Percentiles rank a stretch among this genome's conserved stretches.
Evolutionary conservation across 1,139 yeast genomes (phyloP).

Genomic region (Yamadazyma buinensis): DNA sequence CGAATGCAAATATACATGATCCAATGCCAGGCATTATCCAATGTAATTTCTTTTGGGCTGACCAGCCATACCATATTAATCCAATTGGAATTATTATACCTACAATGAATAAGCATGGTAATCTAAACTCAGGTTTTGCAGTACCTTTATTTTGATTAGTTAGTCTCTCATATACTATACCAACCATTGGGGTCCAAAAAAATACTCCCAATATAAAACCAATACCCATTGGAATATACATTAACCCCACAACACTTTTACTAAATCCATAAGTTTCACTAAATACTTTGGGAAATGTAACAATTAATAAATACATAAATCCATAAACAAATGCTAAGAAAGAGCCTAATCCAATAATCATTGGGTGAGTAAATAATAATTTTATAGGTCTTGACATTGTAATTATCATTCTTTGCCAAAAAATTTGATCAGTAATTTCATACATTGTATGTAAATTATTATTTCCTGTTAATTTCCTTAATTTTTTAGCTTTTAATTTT

Average conservation of each 20-base stretch:
- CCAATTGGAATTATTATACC: conserved; percentile 39
- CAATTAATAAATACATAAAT: conserved; percentile 45
- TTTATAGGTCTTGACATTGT: conserved; percentile 40
- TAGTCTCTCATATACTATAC: conserved; percentile 26
- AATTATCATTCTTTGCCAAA: conserved; percentile 24
- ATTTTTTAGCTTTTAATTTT: conserved; percentile 25
- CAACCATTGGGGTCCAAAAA: conserved; percentile 35
- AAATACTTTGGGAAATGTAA: conserved; percentile 40
- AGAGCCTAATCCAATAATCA: conserved; percentile 43
- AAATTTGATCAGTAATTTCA: conserved; percentile 38
- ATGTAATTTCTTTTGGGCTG: conserved; percentile 36
- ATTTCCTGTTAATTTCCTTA: conserved; percentile 37
- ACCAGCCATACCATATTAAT: conserved; percentile 46
- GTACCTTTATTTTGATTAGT: conserved; percentile 31
- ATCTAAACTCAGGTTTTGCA: conserved; percentile 40
- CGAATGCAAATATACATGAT: conserved; percentile 41
- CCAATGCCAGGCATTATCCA: conserved; percentile 49
- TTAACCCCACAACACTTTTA: conserved; percentile 34
- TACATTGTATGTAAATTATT: conserved; percentile 39
- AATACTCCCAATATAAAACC: conserved; percentile 40
- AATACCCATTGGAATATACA: conserved; percentile 46
- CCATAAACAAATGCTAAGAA: conserved; percentile 47
- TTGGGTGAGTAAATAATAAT: conserved; percentile 41
- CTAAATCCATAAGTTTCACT: conserved; percentile 31
- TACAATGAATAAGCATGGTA: conserved; percentile 39